phyloP scores from a whole-genome alignment of 306 rosid species.

The Pterocarpus macrocarpus region DNA sequence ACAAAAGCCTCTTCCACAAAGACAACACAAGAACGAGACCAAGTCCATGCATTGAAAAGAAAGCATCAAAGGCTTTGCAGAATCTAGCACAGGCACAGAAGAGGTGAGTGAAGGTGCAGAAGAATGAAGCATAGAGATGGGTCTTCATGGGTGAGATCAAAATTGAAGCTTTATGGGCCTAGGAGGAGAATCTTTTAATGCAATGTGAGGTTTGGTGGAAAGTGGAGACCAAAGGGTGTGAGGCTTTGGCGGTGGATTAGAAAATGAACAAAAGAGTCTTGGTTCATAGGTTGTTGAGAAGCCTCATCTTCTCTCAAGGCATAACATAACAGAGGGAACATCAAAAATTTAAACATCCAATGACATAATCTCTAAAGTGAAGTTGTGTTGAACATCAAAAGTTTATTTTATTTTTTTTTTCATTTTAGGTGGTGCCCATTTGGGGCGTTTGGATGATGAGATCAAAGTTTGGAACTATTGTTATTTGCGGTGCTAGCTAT shows the following conservation, averaged over 20 bases:
- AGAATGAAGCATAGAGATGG: constrained; percentile 68
- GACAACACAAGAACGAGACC: constrained; percentile 66
- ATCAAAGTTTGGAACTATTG: too few species aligned
- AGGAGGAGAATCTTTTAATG: constrained; percentile 36
- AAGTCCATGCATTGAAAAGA: constrained; percentile 63
- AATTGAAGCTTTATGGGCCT: constrained; percentile 9
- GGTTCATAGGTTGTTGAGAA: constrained; percentile 54
- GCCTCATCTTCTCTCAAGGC: constrained; percentile 38
- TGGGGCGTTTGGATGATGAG: too few species aligned
- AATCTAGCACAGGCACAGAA: constrained; percentile 68
- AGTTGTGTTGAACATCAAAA: background rate
- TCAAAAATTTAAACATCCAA: background rate
- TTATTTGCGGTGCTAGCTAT: too few species aligned
- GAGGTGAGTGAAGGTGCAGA: constrained; percentile 77
- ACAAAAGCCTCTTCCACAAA: constrained; percentile 71
- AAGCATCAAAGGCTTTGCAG: constrained; percentile 57
- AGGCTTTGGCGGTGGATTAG: constrained; percentile 44
- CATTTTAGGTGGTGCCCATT: too few species aligned
- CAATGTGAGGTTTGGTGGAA: constrained; percentile 30
- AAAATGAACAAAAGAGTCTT: constrained; percentile 40
- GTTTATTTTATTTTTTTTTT: too few species aligned
- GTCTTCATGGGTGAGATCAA: constrained; percentile 53
- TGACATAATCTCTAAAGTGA: background rate
- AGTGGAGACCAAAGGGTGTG: constrained; percentile 29
- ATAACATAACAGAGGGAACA: background rate